Evolutionary conservation across 805 yeast species (phyloP), one percentile per base, ranked within the genome.

Genomic region (Brettanomyces custersianus): DNA sequence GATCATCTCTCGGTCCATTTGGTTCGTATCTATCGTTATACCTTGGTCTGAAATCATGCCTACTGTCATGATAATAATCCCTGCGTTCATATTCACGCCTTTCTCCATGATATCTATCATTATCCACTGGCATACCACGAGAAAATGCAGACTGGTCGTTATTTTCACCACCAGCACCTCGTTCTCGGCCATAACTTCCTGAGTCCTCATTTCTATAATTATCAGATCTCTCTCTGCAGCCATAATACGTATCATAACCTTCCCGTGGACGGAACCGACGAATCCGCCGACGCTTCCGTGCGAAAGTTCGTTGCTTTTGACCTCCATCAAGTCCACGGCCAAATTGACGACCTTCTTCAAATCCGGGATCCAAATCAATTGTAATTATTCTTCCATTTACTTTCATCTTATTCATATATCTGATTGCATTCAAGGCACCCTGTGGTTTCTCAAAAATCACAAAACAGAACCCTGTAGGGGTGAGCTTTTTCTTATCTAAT

Each of bases 381-480:
- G 81, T 80, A 51, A 92, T 71, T 26, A 69, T 64, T 42, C 84
- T 77, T 34, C 88, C 94, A 51, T 90, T 96, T 35, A 92, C 70
- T 49, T 78, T 79, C 0, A 95, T 86, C 37, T 77, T 80, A 46
- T 84, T 78, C 34, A 92, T 62, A 51, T 77, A 90, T 55, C 86
- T 83, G 53, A 90, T 74, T 2, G 96, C 83, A 44, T 81, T 76
- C 36, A 87, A 63, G 2, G 96, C 86, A 34, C 84, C 87, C 34
- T 68, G 68, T 30, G 78, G 77, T 20, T 64, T 57, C 36, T 70
- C 71, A 55, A 79, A 92, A 31, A 86, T 80, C 27, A 92, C 87
- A 54, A 92, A 92, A 54, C 96, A 88, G 57, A 92, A 90, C 13
- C 98, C 97, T 54, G 97, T 88, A 2, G 98, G 98, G 1, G 96